These are phyloP conservation scores for Haplographium delicatum DNA, from an alignment of 495 filamentous ascomycete species.

Conservation along the genomic window DNA sequence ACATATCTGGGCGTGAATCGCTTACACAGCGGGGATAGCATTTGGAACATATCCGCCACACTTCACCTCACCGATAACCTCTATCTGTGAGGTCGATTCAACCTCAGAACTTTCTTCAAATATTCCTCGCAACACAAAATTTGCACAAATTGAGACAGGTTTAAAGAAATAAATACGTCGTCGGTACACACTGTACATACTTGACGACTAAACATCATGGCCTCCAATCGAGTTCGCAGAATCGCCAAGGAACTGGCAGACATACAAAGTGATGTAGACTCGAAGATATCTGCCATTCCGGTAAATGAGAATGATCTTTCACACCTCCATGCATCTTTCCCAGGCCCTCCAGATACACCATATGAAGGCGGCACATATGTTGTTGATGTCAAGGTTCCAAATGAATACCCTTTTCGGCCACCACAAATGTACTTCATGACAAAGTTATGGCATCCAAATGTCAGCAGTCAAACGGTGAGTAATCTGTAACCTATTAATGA, in stretches of 20 bases:
- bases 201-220: no score
- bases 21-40: no score
- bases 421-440: constrained; percentile 92
- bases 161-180: not conserved
- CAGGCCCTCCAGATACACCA: constrained; percentile 85
- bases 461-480: constrained; percentile 89
- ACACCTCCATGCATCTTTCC: constrained; percentile 78
- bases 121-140: no score
- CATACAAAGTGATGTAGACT: constrained; percentile 70
- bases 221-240: constrained; percentile 72
- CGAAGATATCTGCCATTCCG: constrained; percentile 65
- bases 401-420: constrained; percentile 89
- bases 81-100: no score
- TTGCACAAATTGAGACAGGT: no score
- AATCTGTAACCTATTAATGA: not conserved
- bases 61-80: no score
- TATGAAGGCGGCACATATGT: constrained; percentile 84
- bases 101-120: no score
- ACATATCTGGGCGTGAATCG: no score
- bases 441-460: constrained; percentile 96
- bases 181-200: no score
- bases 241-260: constrained; percentile 90
- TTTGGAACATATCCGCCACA: no score
- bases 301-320: constrained; percentile 65
- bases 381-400: constrained; percentile 82